These are phyloP conservation scores for Xylaria sp. DNA, from an alignment of 2,329 filamentous ascomycete species.

Conservation along the genomic window DNA sequence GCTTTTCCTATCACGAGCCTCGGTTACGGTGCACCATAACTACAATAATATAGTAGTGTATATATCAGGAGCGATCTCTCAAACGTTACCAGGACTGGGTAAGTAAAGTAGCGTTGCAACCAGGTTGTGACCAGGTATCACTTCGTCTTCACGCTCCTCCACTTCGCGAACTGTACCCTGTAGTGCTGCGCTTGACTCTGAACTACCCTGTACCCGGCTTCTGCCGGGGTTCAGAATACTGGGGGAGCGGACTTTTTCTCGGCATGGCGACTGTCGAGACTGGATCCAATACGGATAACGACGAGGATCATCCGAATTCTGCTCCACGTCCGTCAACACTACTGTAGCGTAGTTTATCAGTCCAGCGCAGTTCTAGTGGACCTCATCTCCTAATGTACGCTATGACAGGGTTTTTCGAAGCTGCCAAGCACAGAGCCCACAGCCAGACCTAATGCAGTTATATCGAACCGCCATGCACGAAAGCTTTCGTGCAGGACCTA, in stretches of 20 bases:
- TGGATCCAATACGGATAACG: conserved; percentile 18
- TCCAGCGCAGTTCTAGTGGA: conserved; percentile 8
- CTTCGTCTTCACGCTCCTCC: conserved; percentile 16
- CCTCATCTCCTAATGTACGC: conserved; percentile 25
- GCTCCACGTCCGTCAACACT: conserved; percentile 17
- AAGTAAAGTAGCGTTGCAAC: conserved; percentile 18
- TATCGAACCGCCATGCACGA: conserved; percentile 24
- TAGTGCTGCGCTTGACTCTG: not conserved
- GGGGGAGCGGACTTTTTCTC: conserved; percentile 12
- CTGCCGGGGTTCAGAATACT: conserved; percentile 11
- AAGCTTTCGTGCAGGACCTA: conserved; percentile 23
- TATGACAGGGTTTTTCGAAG: conserved; percentile 13
- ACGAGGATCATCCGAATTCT: conserved; percentile 29
- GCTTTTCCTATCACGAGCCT: conserved; percentile 3
- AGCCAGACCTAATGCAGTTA: conserved; percentile 14
- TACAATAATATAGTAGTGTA: not conserved
- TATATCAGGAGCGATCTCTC: not conserved
- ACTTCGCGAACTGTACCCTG: conserved; percentile 10
- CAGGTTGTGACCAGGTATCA: not conserved
- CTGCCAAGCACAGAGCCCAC: conserved; percentile 14
- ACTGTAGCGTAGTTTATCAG: conserved; percentile 10
- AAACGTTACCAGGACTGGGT: conserved; percentile 14
- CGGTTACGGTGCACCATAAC: not conserved
- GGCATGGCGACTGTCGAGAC: conserved; percentile 6
- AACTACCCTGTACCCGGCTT: not conserved